Evolutionary conservation across 176 grass and related monocot genomes (phyloP), one percentile per base, ranked within the genome.

Genomic region (Alopecurus myosuroides): DNA sequence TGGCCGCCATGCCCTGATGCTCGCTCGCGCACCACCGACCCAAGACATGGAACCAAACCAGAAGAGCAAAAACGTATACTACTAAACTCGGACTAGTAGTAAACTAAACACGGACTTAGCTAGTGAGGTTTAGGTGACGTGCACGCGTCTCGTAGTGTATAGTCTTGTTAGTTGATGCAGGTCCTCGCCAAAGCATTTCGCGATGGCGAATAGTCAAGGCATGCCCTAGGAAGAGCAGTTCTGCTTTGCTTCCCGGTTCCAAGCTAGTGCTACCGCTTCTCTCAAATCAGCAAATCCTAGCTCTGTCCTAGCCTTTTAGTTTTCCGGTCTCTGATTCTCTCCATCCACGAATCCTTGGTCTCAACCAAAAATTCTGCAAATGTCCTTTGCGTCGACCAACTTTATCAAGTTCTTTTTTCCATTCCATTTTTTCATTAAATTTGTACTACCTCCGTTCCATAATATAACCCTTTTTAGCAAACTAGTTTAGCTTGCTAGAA

Each of bases 1-100:
- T 84, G 55, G 33, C 81, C 69, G 39, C 40, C 69, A 83, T 61
- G 53, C 81, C 70, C 42, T 42, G 70, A 74, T 74, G 70, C 70
- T 45, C 33, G 28, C 14, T 67, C 58, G 1, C 34, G 48, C 42
- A 33, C 42, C 56, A 81, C 45, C 60, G 61, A 64, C 61, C 61
- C 22, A 14, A 49, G 33, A 66, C 5, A 70, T 70, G 36, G 34
- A 56, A 72, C 36, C 77, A 58, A 57, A 44, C 49, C 9, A 18
- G 19, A 22, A 31, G 25, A 72, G 18, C 5, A 3, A 4, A 1
- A 45, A 6, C 36, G 37, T 29, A 63, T 5, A 2, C 11, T 64
- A 63, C 13, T 63, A 31, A 63, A 63, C 30, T 17, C 60, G 60
- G 28, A 63, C 7, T 25, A 2, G 17, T 11, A 70, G 67, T 70